Evolutionary conservation across 768 basidiomycete species (phyloP).

Genomic region (Melanogaster broomeanus): DNA sequence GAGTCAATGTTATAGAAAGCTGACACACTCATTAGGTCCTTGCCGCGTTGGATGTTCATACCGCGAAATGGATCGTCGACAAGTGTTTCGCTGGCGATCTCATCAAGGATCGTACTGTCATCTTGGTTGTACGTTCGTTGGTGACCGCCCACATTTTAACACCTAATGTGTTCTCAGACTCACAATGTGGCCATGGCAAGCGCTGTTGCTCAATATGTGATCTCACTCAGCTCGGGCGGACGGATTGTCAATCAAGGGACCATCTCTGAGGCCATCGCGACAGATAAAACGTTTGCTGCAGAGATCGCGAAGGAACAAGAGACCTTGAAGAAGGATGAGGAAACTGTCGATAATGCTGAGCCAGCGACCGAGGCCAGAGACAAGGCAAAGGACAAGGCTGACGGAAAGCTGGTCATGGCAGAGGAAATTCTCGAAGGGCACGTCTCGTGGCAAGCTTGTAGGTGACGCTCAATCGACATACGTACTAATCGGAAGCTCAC

Average conservation of each 20-base stretch:
- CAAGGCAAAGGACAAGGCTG: constrained; percentile 19
- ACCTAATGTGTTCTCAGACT: constrained; percentile 21
- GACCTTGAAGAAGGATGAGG: constrained; percentile 13
- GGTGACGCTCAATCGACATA: constrained; percentile 7
- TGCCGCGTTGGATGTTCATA: constrained; percentile 61
- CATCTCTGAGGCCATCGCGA: constrained; percentile 47
- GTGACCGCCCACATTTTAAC: not conserved
- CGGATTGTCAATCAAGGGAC: constrained; percentile 50
- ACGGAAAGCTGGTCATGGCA: constrained; percentile 60
- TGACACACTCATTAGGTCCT: constrained; percentile 30
- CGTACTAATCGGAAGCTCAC: not conserved
- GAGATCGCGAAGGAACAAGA: constrained; percentile 17
- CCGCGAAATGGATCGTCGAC: constrained; percentile 50
- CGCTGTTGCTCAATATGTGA: constrained; percentile 39
- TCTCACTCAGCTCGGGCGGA: constrained; percentile 57
- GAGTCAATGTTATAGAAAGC: not conserved
- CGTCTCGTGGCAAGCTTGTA: constrained; percentile 51
- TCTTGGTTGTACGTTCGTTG: constrained; percentile 46
- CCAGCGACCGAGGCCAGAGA: constrained; percentile 18
- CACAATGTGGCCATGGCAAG: constrained; percentile 34
- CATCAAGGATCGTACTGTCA: constrained; percentile 49
- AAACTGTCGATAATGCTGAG: no score
- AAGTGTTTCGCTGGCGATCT: constrained; percentile 49
- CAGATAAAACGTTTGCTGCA: constrained; percentile 35
- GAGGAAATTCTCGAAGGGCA: constrained; percentile 67